phyloP scores from a whole-genome alignment of 306 rosid species.

The Medicago lupulina region DNA sequence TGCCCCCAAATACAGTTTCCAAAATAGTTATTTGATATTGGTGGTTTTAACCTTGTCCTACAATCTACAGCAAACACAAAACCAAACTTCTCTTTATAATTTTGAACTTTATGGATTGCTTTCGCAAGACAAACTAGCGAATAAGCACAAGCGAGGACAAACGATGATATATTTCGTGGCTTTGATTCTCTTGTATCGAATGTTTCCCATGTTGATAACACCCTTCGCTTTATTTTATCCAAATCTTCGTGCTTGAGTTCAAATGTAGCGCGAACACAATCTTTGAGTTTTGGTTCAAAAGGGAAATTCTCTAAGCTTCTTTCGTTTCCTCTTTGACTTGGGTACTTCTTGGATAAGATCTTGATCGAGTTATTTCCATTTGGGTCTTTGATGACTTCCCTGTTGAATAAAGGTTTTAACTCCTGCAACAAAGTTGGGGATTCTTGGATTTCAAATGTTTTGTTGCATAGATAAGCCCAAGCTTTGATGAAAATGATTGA shows the following conservation, averaged over 20 bases:
- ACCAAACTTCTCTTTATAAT: background rate
- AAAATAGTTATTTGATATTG: conserved; percentile 26
- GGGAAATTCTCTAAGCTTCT: conserved; percentile 35
- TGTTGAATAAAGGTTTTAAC: conserved; percentile 51
- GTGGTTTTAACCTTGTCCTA: conserved; percentile 35
- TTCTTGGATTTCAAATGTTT: background rate
- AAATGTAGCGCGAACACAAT: conserved; percentile 50
- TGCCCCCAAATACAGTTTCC: conserved; percentile 31
- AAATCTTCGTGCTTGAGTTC: conserved; percentile 40
- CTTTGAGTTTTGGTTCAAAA: conserved; percentile 8
- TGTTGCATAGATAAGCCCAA: conserved; percentile 52
- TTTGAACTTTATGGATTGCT: conserved; percentile 35
- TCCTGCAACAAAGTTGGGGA: conserved; percentile 23
- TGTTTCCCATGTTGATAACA: conserved; percentile 38
- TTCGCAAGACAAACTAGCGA: conserved; percentile 30
- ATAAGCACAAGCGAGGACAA: conserved; percentile 44
- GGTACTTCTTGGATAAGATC: background rate
- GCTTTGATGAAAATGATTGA: conserved; percentile 55
- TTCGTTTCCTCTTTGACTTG: background rate
- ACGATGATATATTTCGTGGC: conserved; percentile 45
- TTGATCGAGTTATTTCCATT: background rate
- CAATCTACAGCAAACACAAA: conserved; percentile 15
- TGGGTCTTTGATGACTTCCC: conserved; percentile 44
- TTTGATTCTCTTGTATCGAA: background rate
- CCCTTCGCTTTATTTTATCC: conserved; percentile 37